Evolutionary conservation across 352 stramenopile genomes (phyloP).

Genomic region (Bremia lactucae): DNA sequence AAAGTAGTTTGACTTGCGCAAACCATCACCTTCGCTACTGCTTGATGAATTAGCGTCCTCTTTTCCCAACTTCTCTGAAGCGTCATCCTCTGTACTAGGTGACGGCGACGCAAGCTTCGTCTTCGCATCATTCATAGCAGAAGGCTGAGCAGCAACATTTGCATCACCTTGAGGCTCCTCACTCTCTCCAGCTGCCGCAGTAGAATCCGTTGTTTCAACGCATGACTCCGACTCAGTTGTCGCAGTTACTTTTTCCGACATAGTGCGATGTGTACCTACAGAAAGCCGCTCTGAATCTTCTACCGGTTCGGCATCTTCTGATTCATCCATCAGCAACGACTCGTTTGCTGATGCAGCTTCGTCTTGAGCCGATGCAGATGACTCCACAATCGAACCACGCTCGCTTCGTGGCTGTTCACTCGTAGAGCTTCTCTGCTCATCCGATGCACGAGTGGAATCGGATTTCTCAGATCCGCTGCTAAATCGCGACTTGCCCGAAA

Average conservation of each 20-base stretch:
- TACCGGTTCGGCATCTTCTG: constrained; percentile 1
- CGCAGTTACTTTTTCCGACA: constrained; percentile 6
- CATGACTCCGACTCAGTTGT: constrained; percentile 2
- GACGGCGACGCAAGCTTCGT: constrained; percentile 8
- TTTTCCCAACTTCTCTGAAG: constrained; percentile 15
- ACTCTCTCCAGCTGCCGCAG: constrained; percentile 4
- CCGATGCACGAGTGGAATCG: constrained; percentile 22
- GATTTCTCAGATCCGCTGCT: constrained; percentile 26
- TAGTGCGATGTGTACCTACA: constrained; percentile 1
- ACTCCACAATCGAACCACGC: constrained; percentile 6
- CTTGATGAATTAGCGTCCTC: constrained; percentile 17
- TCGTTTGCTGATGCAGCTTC: not conserved
- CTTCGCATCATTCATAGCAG: constrained; percentile 6
- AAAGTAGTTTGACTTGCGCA: constrained; percentile 74
- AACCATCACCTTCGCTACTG: constrained; percentile 22
- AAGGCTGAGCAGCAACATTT: constrained; percentile 2
- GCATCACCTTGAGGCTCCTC: constrained; percentile 4
- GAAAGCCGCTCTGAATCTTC: constrained; percentile 3
- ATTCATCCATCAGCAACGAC: constrained; percentile 5
- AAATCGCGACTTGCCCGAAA: constrained; percentile 33
- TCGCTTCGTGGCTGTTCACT: constrained; percentile 14
- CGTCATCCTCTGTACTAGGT: constrained; percentile 6
- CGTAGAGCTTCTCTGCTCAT: constrained; percentile 27
- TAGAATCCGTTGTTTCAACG: not conserved
- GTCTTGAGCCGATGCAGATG: constrained; percentile 1